These are phyloP conservation scores for Amborella trichopoda DNA, from an alignment of 164 flowering plant species.

Conservation along the genomic window DNA sequence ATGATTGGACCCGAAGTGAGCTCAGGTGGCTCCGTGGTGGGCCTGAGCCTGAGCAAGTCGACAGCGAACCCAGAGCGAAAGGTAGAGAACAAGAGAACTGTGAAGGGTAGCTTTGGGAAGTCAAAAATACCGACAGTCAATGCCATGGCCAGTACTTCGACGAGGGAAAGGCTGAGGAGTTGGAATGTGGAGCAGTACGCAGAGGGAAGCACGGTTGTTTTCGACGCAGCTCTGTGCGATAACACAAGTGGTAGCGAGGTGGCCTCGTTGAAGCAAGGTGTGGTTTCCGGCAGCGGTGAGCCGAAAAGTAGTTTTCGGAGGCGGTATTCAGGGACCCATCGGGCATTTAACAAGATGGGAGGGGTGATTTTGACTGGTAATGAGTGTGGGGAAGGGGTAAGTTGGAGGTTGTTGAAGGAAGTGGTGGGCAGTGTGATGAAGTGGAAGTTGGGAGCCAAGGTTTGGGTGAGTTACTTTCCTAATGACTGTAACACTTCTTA, in stretches of 20 bases:
- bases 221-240: conserved; percentile 55
- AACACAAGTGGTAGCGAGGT: conserved; percentile 35
- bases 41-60: conserved; percentile 67
- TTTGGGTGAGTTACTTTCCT: conserved; percentile 76
- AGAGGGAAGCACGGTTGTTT: conserved; percentile 58
- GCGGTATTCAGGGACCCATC: conserved; percentile 26
- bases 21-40: conserved; percentile 30
- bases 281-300: conserved; percentile 1
- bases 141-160: conserved; percentile 19
- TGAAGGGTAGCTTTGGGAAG: conserved; percentile 53
- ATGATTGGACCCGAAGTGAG: conserved; percentile 82
- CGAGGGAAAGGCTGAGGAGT: conserved; percentile 26
- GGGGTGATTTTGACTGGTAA: conserved; percentile 59
- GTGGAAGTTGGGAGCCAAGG: conserved; percentile 75
- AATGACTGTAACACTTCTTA: conserved; percentile 31
- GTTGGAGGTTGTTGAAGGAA: conserved; percentile 72
- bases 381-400: conserved; percentile 53
- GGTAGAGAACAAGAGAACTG: conserved; percentile 21
- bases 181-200: conserved; percentile 92
- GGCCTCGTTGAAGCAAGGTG: conserved; percentile 31
- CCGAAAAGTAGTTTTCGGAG: conserved; percentile 13
- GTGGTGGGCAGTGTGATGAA: conserved; percentile 89
- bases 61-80: conserved; percentile 47
- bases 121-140: conserved; percentile 25
- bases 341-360: conserved; percentile 46